phyloP scores from a whole-genome alignment of 2,329 filamentous ascomycete genomes.

The Arthroderma uncinatum region DNA sequence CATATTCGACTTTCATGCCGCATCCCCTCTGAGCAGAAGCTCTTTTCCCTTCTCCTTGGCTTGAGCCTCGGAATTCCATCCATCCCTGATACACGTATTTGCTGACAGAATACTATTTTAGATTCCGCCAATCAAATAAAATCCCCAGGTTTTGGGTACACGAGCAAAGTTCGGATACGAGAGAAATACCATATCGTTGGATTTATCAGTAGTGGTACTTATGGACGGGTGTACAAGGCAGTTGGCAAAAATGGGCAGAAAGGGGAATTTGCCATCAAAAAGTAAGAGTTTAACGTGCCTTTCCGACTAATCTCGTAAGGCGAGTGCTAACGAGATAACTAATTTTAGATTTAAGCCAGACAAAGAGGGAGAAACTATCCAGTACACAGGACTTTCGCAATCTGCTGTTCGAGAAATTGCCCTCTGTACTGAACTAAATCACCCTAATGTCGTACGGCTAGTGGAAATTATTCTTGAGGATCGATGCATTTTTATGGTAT shows the following conservation, averaged over 20 bases:
- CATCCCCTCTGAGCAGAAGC: too few relatives aligned
- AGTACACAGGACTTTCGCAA: slow-evolving; percentile 96
- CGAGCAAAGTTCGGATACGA: slow-evolving; percentile 70
- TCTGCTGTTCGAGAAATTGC: slow-evolving; percentile 97
- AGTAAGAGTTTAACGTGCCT: slow-evolving; percentile 41
- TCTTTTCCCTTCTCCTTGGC: background rate
- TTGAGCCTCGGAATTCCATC: background rate
- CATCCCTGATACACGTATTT: background rate
- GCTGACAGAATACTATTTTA: slow-evolving; percentile 13
- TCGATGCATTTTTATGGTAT: slow-evolving; percentile 99
- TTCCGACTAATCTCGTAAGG: background rate
- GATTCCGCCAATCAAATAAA: slow-evolving; percentile 30
- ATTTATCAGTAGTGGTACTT: slow-evolving; percentile 96
- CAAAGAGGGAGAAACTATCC: slow-evolving; percentile 88
- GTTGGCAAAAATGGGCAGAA: slow-evolving; percentile 59
- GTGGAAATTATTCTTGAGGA: slow-evolving; percentile 95
- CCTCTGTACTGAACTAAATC: slow-evolving; percentile 79
- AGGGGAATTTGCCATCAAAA: slow-evolving; percentile 95
- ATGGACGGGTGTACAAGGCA: slow-evolving; percentile 96
- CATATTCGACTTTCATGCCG: too few relatives aligned
- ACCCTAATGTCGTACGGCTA: slow-evolving; percentile 79
- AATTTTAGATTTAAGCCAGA: slow-evolving; percentile 70
- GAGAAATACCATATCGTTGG: slow-evolving; percentile 94
- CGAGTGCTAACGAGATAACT: background rate
- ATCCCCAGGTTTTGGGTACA: slow-evolving; percentile 42